Conservation (phyloP, 2,329 filamentous ascomycete species). For the Aspergillus novofumigatus region DNA sequence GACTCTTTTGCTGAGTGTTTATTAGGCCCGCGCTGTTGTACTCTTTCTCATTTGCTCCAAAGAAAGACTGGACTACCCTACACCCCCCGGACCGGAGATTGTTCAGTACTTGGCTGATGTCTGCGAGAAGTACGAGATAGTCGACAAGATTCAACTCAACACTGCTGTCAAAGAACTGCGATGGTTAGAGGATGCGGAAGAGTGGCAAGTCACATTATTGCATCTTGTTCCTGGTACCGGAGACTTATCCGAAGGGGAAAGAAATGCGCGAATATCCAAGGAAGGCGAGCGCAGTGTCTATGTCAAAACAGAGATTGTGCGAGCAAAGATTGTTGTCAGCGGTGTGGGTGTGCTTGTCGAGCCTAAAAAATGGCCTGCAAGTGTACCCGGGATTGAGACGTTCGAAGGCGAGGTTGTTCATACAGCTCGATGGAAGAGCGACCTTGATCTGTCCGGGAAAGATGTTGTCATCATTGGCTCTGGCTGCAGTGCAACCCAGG, state of each 20-base stretch:
- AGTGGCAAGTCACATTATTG: slow-evolving; percentile 53
- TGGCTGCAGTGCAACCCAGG: slow-evolving; percentile 29
- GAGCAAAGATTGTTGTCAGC: slow-evolving; percentile 53
- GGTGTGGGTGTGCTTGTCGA: slow-evolving; percentile 55
- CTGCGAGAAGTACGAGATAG: slow-evolving; percentile 49
- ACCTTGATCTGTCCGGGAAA: slow-evolving; percentile 21
- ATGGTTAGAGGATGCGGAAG: slow-evolving; percentile 51
- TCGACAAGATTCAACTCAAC: slow-evolving; percentile 56
- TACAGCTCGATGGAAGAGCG: slow-evolving; percentile 26
- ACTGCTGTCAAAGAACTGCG: slow-evolving; percentile 51
- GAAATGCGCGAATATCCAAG: slow-evolving; percentile 40
- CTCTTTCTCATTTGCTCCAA: slow-evolving; percentile 54
- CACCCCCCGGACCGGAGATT: slow-evolving; percentile 50
- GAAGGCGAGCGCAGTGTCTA: slow-evolving; percentile 48
- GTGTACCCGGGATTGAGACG: slow-evolving; percentile 34
- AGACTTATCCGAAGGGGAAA: slow-evolving; percentile 49
- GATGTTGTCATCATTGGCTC: slow-evolving; percentile 29
- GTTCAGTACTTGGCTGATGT: slow-evolving; percentile 51
- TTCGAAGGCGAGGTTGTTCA: slow-evolving; percentile 28
- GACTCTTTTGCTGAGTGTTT: neutral
- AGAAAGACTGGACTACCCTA: slow-evolving; percentile 49
- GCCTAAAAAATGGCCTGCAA: slow-evolving; percentile 48
- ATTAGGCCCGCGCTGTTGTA: slow-evolving; percentile 53
- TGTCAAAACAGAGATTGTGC: slow-evolving; percentile 48
- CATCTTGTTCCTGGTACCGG: slow-evolving; percentile 52